Base-by-base conservation (phyloP, 345 rosid species). In the Stellera chamaejasme region DNA sequence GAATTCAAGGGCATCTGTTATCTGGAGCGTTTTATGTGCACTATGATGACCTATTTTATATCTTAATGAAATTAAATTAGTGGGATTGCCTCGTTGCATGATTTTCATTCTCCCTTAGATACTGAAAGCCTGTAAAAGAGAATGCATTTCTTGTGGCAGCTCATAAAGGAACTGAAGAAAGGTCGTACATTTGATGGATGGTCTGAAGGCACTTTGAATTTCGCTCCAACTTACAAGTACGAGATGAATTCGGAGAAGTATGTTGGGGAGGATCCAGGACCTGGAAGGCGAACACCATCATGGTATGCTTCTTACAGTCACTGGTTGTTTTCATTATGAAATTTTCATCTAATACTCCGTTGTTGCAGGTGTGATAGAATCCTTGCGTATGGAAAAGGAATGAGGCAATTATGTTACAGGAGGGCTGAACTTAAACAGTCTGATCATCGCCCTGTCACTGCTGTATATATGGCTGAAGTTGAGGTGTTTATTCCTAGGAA, bases 381-480 rank as follows among this genome's bases (percentile, higher is more conserved):
- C 51, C 82, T 93, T 56, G 82, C 88, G 0, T 66, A 65, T 39
- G 99, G 99, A 14, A 86, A 82, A 55, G 99, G 96, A 69, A 71
- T 88, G 85, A 86, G 52, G 77, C 82, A 80, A 56, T 73, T 82
- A 63, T 69, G 72, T 14, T 93, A 93, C 76, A 43, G 82, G 66
- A 72, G 99, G 59, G 71, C 72, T 16, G 99, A 93, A 59, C 79
- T 82, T 50, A 78, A 58, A 47, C 73, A 83, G 55, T 93, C 99
- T 15, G 99, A 93, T 70, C 99, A 93, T 68, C 88, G 99, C 32
- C 99, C 99, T 6, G 99, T 93, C 52, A 78, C 83, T 23, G 99
- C 99, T 39, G 76, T 74, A 4, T 93, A 75, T 66, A 58, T 74
- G 78, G 94, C 74, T 51, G 99, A 86, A 73, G 97, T 82, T 11